Conservation (phyloP, 768 basidiomycete species). For the Xerocomellus amylosporus region DNA sequence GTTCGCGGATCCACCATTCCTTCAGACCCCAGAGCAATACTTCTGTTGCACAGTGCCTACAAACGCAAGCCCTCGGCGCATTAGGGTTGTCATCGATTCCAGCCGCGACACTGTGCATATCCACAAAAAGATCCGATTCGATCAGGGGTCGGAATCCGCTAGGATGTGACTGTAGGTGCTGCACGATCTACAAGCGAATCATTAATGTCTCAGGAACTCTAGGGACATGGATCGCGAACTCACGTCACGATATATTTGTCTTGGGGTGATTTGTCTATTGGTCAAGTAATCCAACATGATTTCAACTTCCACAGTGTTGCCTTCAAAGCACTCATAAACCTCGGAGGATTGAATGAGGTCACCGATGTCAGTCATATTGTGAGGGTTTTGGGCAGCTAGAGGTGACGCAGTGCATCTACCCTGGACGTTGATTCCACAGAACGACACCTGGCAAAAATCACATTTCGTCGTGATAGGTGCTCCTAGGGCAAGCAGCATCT, state of each 20-base stretch:
- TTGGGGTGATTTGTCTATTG: constrained; percentile 57
- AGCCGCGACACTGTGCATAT: constrained; percentile 57
- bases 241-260: constrained; percentile 76
- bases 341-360: constrained; percentile 77
- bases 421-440: constrained; percentile 79
- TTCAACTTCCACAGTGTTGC: constrained; percentile 78
- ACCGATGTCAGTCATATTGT: constrained; percentile 62
- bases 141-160: constrained; percentile 62
- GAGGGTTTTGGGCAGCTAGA: constrained; percentile 60
- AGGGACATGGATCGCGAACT: constrained; percentile 10
- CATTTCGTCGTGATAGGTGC: constrained; percentile 82
- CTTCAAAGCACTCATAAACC: constrained; percentile 76
- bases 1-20: constrained; percentile 83
- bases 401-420: constrained; percentile 65
- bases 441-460: constrained; percentile 77
- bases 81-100: constrained; percentile 55
- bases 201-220: constrained; percentile 2
- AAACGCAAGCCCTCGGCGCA: constrained; percentile 59
- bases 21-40: constrained; percentile 71
- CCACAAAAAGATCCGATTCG: constrained; percentile 67
- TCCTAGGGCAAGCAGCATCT: constrained; percentile 66
- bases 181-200: constrained; percentile 50
- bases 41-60: constrained; percentile 72
- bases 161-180: constrained; percentile 58
- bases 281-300: constrained; percentile 80